A percentile compares a stretch with the other conserved stretches of the same genome.
Conservation (phyloP, 495 filamentous ascomycete species). For the Astrothelium subdiscretum region DNA sequence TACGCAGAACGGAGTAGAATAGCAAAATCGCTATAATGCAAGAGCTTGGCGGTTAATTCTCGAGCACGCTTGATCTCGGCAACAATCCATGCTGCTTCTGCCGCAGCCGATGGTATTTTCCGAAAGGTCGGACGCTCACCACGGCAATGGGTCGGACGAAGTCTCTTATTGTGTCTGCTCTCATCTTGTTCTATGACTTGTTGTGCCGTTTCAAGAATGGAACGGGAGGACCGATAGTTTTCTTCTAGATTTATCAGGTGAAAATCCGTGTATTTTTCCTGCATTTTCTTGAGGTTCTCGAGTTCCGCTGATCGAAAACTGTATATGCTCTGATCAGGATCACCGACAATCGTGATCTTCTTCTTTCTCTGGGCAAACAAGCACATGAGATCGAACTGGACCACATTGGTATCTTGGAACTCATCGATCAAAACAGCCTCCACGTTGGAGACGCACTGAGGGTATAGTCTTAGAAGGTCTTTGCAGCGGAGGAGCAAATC, state of each 20-base stretch:
- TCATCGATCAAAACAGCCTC: conserved; percentile 93
- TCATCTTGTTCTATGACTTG: conserved; percentile 88
- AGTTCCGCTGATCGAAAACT: conserved; percentile 96
- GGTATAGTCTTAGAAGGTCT: conserved; percentile 63
- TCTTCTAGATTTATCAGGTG: conserved; percentile 79
- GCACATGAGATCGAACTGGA: conserved; percentile 93
- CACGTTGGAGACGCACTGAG: conserved; percentile 81
- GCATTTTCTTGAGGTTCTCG: conserved; percentile 72
- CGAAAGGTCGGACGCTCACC: conserved; percentile 79
- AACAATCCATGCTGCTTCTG: conserved; percentile 82
- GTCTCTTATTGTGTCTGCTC: conserved; percentile 60
- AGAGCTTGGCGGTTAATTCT: conserved; percentile 57
- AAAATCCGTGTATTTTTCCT: conserved; percentile 62
- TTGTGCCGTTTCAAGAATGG: conserved; percentile 72
- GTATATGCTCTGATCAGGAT: conserved; percentile 98
- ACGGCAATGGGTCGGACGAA: conserved; percentile 69
- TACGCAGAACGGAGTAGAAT: conserved; percentile 76
- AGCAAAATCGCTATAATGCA: conserved; percentile 69
- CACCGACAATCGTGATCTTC: conserved; percentile 86
- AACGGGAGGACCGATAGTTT: conserved; percentile 88
- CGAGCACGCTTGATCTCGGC: conserved; percentile 66
- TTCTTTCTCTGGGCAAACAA: conserved; percentile 63
- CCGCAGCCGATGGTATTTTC: conserved; percentile 55
- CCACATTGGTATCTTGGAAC: conserved; percentile 92
- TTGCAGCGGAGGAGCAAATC: conserved; percentile 80